phyloP scores from a whole-genome alignment of 768 basidiomycete species.

The Gelatoporia subvermispora region DNA sequence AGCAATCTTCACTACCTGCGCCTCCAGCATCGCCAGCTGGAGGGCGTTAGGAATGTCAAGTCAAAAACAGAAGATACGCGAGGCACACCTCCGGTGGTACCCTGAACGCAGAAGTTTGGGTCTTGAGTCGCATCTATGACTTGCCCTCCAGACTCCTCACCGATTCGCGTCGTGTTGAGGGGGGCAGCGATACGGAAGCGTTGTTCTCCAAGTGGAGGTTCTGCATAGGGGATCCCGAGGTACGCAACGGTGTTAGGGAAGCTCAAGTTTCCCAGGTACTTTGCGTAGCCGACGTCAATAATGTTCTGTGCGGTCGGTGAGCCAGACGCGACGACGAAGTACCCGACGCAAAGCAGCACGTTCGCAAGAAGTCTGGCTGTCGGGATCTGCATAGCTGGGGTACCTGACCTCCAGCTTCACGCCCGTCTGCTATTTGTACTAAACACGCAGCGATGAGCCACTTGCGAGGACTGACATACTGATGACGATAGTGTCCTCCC shows the following conservation, averaged over 20 bases:
- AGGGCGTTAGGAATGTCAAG: not conserved
- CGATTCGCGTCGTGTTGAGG: constrained; percentile 43
- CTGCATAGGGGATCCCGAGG: constrained; percentile 37
- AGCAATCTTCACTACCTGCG: constrained; percentile 61
- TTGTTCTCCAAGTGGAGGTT: constrained; percentile 28
- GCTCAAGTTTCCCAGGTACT: constrained; percentile 49
- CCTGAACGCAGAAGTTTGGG: constrained; percentile 59
- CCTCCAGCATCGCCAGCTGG: constrained; percentile 54
- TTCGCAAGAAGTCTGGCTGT: no score
- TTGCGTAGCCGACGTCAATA: constrained; percentile 55
- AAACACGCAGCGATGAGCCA: no score
- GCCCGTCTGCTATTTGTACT: no score
- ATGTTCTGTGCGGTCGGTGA: constrained; percentile 11
- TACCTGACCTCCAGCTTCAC: no score
- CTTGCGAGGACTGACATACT: no score
- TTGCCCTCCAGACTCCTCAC: constrained; percentile 28
- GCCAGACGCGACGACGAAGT: no score
- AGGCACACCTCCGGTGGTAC: constrained; percentile 40
- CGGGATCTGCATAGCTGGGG: no score
- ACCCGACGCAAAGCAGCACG: no score
- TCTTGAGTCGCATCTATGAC: constrained; percentile 50
- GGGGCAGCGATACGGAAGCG: constrained; percentile 44
- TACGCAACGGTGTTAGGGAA: constrained; percentile 52
- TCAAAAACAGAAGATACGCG: not conserved
- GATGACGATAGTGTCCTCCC: no score